These are phyloP conservation scores for Entomortierella lignicola DNA, from an alignment of 192 early-diverging fungal genomes.

Conservation along the genomic window DNA sequence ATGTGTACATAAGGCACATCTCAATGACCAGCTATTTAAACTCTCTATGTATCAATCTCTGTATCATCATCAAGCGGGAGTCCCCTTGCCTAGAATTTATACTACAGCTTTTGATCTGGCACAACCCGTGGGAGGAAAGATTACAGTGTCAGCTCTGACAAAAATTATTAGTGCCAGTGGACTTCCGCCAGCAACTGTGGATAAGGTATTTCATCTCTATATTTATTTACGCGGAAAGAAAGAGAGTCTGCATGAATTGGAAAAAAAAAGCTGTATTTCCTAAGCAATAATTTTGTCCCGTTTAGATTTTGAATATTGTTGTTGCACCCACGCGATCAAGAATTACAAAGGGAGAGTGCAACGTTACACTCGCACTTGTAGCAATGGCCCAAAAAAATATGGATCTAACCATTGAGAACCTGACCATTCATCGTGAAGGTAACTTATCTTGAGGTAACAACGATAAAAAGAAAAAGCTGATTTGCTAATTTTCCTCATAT, in stretches of 20 bases:
- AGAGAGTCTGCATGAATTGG: too few species aligned
- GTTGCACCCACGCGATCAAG: conserved; percentile 58
- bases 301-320: conserved; percentile 62
- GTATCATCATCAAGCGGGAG: conserved; percentile 35
- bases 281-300: neutral
- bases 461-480: too few species aligned
- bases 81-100: conserved; percentile 61
- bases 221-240: neutral
- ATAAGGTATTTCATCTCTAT: conserved; percentile 55
- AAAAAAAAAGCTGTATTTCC: too few species aligned
- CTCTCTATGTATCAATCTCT: neutral
- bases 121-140: conserved; percentile 53
- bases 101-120: conserved; percentile 60
- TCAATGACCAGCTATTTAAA: too few species aligned
- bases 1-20: neutral
- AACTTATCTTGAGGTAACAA: neutral
- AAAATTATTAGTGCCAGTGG: conserved; percentile 55
- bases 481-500: neutral
- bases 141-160: conserved; percentile 59
- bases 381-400: conserved; percentile 86
- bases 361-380: conserved; percentile 74
- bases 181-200: conserved; percentile 52
- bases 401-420: conserved; percentile 73
- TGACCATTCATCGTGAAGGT: conserved; percentile 75
- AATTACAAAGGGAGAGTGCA: conserved; percentile 74